phyloP scores from a whole-genome alignment of 2,329 filamentous ascomycete species.

The Trichoderma lentiforme region DNA sequence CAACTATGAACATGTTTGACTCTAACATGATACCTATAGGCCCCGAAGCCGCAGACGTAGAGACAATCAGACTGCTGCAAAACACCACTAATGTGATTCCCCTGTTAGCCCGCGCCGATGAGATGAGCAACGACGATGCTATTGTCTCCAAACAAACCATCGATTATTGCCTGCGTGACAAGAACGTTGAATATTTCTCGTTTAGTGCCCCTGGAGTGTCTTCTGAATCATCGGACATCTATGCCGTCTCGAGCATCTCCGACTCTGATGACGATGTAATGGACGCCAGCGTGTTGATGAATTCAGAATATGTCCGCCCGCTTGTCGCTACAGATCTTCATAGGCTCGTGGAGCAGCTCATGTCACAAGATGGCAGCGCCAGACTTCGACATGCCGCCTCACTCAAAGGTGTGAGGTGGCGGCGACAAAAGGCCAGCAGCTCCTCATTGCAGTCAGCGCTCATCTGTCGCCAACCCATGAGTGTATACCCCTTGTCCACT shows the following conservation, averaged over 20 bases:
- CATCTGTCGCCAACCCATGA: conserved; percentile 17
- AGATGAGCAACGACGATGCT: conserved; percentile 57
- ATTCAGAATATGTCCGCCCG: conserved; percentile 81
- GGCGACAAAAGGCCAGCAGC: conserved; percentile 36
- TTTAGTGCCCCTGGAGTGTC: conserved; percentile 46
- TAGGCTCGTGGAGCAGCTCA: conserved; percentile 67
- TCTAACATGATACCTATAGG: conserved; percentile 27
- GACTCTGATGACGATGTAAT: conserved; percentile 75
- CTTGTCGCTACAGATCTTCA: conserved; percentile 71
- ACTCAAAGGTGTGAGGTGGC: conserved; percentile 75
- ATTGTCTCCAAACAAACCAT: conserved; percentile 58
- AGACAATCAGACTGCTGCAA: conserved; percentile 67
- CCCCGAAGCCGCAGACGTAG: conserved; percentile 52
- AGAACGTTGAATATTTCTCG: conserved; percentile 62
- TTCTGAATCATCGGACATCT: conserved; percentile 48
- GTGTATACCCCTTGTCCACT: background rate
- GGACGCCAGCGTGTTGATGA: conserved; percentile 93
- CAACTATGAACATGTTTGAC: background rate
- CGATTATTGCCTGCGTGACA: conserved; percentile 51
- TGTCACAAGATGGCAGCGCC: conserved; percentile 72
- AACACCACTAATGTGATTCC: conserved; percentile 81
- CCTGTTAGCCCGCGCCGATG: conserved; percentile 74
- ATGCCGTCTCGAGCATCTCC: conserved; percentile 72
- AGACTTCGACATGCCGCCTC: conserved; percentile 81
- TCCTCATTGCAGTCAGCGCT: conserved; percentile 19